These are phyloP conservation scores for Postia placenta DNA, from an alignment of 768 basidiomycete genomes.

Conservation along the genomic window DNA sequence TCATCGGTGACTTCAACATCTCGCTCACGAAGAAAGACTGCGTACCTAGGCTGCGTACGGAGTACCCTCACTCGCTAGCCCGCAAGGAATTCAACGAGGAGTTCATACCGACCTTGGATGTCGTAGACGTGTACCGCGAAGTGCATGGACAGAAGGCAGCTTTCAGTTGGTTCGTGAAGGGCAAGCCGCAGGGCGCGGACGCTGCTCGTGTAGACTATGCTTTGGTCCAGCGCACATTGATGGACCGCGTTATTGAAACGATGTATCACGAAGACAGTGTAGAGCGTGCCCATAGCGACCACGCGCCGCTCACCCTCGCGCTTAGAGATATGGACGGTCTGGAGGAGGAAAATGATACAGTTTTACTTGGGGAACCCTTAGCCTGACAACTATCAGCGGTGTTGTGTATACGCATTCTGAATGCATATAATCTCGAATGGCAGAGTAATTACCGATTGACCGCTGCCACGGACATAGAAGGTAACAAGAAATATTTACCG, in stretches of 20 bases:
- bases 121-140: slow-evolving; percentile 19
- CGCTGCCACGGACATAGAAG: no score
- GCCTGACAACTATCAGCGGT: no score
- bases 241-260: slow-evolving; percentile 13
- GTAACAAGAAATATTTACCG: no score
- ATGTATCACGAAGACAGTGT: slow-evolving; percentile 17
- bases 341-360: no score
- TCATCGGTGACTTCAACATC: slow-evolving; percentile 23
- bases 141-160: slow-evolving; percentile 12
- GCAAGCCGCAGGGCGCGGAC: slow-evolving; percentile 20
- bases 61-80: slow-evolving; percentile 20
- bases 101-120: slow-evolving; percentile 15
- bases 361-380: no score
- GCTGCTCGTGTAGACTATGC: slow-evolving; percentile 21
- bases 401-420: no score
- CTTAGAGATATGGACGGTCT: slow-evolving; percentile 12
- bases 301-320: slow-evolving; percentile 17
- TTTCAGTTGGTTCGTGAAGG: slow-evolving; percentile 23
- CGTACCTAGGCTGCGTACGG: slow-evolving; percentile 17
- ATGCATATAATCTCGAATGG: no score
- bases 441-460: no score
- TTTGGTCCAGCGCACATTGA: slow-evolving; percentile 14
- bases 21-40: slow-evolving; percentile 16
- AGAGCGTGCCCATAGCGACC: slow-evolving; percentile 20
- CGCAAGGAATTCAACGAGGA: slow-evolving; percentile 19